Conservation (phyloP, 2,329 filamentous ascomycete genomes). For the Claviceps sorghi region DNA sequence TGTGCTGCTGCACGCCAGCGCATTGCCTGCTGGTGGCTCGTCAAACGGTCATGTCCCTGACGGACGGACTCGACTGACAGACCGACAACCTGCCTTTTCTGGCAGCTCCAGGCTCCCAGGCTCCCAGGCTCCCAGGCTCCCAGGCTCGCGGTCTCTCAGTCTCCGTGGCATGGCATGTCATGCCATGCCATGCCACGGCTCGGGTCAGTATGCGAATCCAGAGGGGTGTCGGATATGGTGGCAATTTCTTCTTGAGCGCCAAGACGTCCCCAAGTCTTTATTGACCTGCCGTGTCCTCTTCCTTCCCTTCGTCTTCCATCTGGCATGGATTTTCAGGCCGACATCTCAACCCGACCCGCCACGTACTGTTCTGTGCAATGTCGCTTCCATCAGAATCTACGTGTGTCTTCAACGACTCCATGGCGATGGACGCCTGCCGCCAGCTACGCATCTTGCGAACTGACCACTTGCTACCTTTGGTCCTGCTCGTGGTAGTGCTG, state of each 20-base stretch:
- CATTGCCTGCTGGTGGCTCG: neutral
- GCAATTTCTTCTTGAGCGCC: neutral
- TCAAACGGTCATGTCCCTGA: neutral
- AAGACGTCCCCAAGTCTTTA: neutral
- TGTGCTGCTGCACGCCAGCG: neutral
- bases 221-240: neutral
- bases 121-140: no score
- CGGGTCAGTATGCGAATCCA: neutral
- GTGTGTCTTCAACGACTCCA: neutral
- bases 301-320: neutral
- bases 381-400: neutral
- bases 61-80: no score
- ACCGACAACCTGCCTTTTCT: no score
- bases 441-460: constrained; percentile 5
- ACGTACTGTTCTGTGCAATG: neutral
- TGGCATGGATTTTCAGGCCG: neutral
- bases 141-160: no score
- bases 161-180: no score
- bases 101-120: no score
- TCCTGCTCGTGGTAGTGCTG: constrained; percentile 35
- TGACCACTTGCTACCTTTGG: constrained; percentile 27
- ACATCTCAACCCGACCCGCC: neutral
- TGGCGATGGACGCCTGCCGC: neutral
- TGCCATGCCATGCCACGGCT: neutral
- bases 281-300: neutral